A percentile compares a stretch with the other conserved stretches of the same genome.
Conservation (phyloP, 441 rosid genomes). For the Rhodomyrtus psidioides region DNA sequence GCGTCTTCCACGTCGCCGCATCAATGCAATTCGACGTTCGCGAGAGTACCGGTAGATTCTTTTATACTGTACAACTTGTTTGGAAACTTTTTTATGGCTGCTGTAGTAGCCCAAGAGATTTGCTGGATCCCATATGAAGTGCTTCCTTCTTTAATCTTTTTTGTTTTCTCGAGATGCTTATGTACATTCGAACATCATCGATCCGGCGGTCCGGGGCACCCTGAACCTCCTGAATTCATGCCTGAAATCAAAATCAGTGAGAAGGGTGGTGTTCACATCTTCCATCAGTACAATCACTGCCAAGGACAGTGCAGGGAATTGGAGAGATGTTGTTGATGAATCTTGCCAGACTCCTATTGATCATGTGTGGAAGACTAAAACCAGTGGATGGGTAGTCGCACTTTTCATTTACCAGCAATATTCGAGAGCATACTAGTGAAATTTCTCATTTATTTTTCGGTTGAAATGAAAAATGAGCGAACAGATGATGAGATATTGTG, state of each 20-base stretch:
- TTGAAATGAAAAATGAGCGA: not conserved
- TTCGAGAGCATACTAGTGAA: not conserved
- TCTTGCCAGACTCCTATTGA: conserved; percentile 47
- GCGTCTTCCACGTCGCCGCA: conserved; percentile 89
- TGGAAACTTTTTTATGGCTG: not conserved
- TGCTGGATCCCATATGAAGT: not conserved
- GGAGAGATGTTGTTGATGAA: conserved; percentile 58
- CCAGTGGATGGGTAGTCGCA: conserved; percentile 70
- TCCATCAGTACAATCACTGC: conserved; percentile 79
- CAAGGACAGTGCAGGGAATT: conserved; percentile 39
- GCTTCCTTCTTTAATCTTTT: not conserved
- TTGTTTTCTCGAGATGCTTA: conserved; percentile 24
- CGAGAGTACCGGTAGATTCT: not conserved
- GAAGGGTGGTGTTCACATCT: conserved; percentile 77
- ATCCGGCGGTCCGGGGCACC: conserved; percentile 65
- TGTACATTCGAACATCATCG: conserved; percentile 41
- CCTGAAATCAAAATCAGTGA: conserved; percentile 50
- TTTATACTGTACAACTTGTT: not conserved
- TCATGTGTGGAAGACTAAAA: conserved; percentile 45
- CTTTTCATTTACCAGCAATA: not conserved
- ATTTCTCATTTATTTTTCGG: not conserved
- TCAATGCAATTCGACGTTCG: conserved; percentile 51
- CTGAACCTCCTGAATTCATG: conserved; percentile 69
- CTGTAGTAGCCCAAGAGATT: not conserved
- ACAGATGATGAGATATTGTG: not conserved